Evolutionary conservation across 768 basidiomycete genomes (phyloP).

Genomic region (Fistulinella prunicolor): DNA sequence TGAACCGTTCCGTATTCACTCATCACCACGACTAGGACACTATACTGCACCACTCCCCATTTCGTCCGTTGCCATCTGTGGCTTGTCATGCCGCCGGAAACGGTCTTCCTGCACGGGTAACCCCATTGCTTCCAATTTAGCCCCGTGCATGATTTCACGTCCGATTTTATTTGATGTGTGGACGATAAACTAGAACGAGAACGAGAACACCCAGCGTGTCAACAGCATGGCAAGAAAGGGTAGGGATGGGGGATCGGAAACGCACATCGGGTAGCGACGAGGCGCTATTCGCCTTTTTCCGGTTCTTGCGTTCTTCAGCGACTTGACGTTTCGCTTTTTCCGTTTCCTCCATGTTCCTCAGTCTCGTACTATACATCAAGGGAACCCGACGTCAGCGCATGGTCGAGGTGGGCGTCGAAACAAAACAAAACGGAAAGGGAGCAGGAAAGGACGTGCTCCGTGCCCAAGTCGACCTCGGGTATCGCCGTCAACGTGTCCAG

Average conservation of each 20-base stretch:
- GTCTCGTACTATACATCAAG: slow-evolving; percentile 54
- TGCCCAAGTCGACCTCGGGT: slow-evolving; percentile 96
- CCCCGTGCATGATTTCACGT: slow-evolving; percentile 87
- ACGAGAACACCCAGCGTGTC: no score
- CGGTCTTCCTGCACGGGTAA: slow-evolving; percentile 47
- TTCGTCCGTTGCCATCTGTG: slow-evolving; percentile 90
- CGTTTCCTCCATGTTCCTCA: slow-evolving; percentile 96
- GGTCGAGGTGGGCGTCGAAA: no score
- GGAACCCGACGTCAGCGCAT: no score
- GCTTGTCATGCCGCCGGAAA: slow-evolving; percentile 47
- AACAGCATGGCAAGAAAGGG: background rate
- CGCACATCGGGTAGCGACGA: slow-evolving; percentile 86
- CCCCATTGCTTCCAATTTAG: slow-evolving; percentile 84
- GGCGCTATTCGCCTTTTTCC: slow-evolving; percentile 68
- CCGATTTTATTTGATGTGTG: slow-evolving; percentile 81
- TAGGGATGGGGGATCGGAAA: background rate
- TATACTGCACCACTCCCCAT: slow-evolving; percentile 75
- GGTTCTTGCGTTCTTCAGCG: slow-evolving; percentile 66
- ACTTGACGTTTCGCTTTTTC: slow-evolving; percentile 92
- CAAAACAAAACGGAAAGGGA: slow-evolving; percentile 36
- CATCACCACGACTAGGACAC: no score
- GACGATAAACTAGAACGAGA: slow-evolving; percentile 84
- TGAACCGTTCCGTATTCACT: slow-evolving; percentile 87
- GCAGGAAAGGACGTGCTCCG: slow-evolving; percentile 86
- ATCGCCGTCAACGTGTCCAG: slow-evolving; percentile 96